phyloP scores from a whole-genome alignment of 2,329 filamentous ascomycete species.

The Thermomyces lanuginosus region DNA sequence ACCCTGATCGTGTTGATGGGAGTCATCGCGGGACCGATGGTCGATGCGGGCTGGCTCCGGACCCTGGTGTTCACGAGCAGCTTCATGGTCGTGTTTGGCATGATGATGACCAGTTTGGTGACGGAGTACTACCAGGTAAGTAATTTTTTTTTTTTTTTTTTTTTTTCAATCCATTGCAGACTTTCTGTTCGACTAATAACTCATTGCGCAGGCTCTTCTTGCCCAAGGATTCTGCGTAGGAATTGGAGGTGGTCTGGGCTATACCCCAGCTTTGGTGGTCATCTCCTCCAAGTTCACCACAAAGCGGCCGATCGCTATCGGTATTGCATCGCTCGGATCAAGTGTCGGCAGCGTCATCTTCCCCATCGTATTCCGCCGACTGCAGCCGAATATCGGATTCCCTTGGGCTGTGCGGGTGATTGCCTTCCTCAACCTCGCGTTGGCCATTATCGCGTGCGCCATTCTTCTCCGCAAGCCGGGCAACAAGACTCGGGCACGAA shows the following conservation, averaged over 20 bases:
- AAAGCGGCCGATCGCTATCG: constrained; percentile 42
- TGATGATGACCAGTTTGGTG: constrained; percentile 7
- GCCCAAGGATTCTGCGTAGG: constrained; percentile 37
- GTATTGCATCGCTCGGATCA: constrained; percentile 43
- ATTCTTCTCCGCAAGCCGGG: constrained; percentile 28
- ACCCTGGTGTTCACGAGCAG: constrained; percentile 27
- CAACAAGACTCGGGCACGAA: constrained; percentile 21
- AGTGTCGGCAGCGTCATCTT: constrained; percentile 41
- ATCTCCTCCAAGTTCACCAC: constrained; percentile 49
- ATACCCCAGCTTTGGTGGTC: constrained; percentile 47
- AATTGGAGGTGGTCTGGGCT: constrained; percentile 44
- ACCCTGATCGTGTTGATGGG: constrained; percentile 33
- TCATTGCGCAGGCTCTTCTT: constrained; percentile 33
- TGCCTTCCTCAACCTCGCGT: constrained; percentile 44
- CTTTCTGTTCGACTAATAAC: background rate
- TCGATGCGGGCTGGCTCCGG: constrained; percentile 30
- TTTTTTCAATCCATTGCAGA: too few species aligned
- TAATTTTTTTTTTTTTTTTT: too few species aligned
- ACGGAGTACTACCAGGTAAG: constrained; percentile 7
- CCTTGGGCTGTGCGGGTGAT: constrained; percentile 46
- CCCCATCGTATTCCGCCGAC: constrained; percentile 31
- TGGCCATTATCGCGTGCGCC: constrained; percentile 21
- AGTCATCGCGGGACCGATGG: constrained; percentile 33
- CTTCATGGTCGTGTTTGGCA: constrained; percentile 18
- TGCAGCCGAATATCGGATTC: constrained; percentile 36